Evolutionary conservation across 129 eudicot genomes (phyloP).

Genomic region (Chrysanthemum lavandulifolium): DNA sequence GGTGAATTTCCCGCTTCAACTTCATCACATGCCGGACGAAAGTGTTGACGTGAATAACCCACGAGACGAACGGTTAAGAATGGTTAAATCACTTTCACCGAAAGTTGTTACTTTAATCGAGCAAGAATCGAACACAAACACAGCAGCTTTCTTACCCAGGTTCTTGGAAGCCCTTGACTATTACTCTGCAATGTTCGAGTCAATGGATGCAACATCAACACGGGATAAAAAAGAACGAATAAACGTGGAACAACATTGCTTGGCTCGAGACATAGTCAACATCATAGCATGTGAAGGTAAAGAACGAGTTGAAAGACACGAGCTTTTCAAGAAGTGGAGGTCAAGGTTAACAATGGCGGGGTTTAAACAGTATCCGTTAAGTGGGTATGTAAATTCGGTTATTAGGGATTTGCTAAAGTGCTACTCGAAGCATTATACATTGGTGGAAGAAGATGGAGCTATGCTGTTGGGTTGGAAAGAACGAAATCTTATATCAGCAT

Average conservation of each 20-base stretch:
- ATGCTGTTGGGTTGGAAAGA: constrained; percentile 93
- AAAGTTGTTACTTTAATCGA: constrained; percentile 82
- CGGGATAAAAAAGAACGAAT: constrained; percentile 73
- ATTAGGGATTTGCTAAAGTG: constrained; percentile 61
- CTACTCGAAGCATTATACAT: constrained; percentile 79
- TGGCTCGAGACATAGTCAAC: constrained; percentile 90
- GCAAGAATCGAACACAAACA: constrained; percentile 94
- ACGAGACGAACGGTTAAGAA: constrained; percentile 71
- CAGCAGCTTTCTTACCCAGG: constrained; percentile 75
- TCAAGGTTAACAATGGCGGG: constrained; percentile 92
- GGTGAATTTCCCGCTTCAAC: constrained; percentile 84
- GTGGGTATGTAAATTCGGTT: constrained; percentile 85
- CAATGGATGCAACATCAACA: constrained; percentile 64
- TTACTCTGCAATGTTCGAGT: constrained; percentile 85
- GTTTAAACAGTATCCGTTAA: constrained; percentile 69
- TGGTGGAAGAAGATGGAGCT: constrained; percentile 81
- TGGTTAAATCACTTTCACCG: constrained; percentile 77
- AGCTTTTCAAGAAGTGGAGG: constrained; percentile 83
- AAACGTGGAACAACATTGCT: constrained; percentile 83
- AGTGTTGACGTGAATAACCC: constrained; percentile 91
- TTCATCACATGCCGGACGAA: constrained; percentile 95
- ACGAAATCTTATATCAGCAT: constrained; percentile 77
- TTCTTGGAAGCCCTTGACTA: constrained; percentile 70
- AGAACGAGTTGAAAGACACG: constrained; percentile 88
- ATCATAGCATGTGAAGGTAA: constrained; percentile 88